A percentile compares a stretch with the other conserved stretches of the same genome.
Evolutionary conservation across 192 early-diverging fungal genomes (phyloP).

Genomic region (Umbelopsis isabellina): DNA sequence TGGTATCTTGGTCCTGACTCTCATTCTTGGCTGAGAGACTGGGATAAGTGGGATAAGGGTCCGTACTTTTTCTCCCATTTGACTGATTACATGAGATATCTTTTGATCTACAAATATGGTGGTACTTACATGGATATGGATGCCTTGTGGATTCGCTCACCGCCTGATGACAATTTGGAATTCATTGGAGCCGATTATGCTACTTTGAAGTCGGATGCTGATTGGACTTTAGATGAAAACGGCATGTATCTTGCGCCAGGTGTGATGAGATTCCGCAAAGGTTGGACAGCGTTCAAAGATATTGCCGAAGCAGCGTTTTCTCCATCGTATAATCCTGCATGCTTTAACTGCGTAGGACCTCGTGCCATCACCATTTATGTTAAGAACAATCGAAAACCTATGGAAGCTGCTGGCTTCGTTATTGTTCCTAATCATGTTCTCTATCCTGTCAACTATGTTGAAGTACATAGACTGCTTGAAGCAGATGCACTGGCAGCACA

Average conservation of each 20-base stretch:
- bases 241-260: constrained; percentile 58
- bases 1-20: constrained; percentile 64
- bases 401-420: constrained; percentile 48
- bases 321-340: constrained; percentile 50
- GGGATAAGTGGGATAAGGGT: constrained; percentile 57
- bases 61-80: constrained; percentile 57
- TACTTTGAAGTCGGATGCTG: constrained; percentile 41
- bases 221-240: constrained; percentile 57
- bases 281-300: constrained; percentile 56
- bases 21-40: constrained; percentile 51
- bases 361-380: constrained; percentile 61
- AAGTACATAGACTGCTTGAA: constrained; percentile 45
- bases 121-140: constrained; percentile 71
- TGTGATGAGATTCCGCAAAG: constrained; percentile 61
- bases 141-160: constrained; percentile 58
- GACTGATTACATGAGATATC: constrained; percentile 56
- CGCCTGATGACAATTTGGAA: constrained; percentile 51
- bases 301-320: constrained; percentile 56
- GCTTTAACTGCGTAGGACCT: constrained; percentile 64
- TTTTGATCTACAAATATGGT: constrained; percentile 61
- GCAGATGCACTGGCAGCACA: constrained; percentile 41
- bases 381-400: constrained; percentile 38
- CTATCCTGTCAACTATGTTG: constrained; percentile 55
- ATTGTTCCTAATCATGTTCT: constrained; percentile 51
- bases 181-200: constrained; percentile 63